Evolutionary conservation across 345 rosid genomes (phyloP), one percentile per base, ranked within the genome.

Genomic region (Cardamine resedifolia): DNA sequence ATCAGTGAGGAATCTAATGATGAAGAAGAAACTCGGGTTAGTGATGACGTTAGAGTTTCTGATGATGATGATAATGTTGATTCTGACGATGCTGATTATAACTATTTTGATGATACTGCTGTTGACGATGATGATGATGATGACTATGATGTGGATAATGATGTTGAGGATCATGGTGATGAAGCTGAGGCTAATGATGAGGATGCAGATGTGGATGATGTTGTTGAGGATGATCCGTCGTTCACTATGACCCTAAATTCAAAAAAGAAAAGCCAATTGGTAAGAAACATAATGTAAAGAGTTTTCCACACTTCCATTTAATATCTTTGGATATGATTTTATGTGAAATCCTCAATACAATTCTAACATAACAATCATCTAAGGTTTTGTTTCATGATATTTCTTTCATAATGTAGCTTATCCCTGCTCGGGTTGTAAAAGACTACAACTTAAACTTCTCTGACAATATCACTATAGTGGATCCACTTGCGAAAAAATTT

Each of bases 211-310:
- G 61, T n/a, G n/a, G n/a, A 16, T 49, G 78, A 39, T 30, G 68
- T 58, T 58, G 14, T 49, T 20, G 36, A 1, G 21, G 50, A 39
- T 60, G 66, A 15, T 39, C 63, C 68, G 0, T 60, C 18, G 12
- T 60, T 60, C 31, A 10, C 27, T 6, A 12, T 51, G 49, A 51
- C 1, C 1, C 59, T 58, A 21, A 59, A 67, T 15, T 63, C 57
- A 16, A 74, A 67, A 28, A 74, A 18, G 68, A 41, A 3, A 59
- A 74, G 78, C 49, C 78, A 67, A 48, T 19, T 74, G 57, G 73
- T 74, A 66, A 58, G 38, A 41, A 38, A 2, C 1, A 21, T 23
- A 58, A 18, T 33, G 41, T 56, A 36, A 21, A 55, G 1, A 31
- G 18, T 20, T 24, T 33, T 26, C 44, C 44, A 39, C 44, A 39